Base-by-base conservation (phyloP, 179 eudicot genomes). In the Vitellaria paradoxa region DNA sequence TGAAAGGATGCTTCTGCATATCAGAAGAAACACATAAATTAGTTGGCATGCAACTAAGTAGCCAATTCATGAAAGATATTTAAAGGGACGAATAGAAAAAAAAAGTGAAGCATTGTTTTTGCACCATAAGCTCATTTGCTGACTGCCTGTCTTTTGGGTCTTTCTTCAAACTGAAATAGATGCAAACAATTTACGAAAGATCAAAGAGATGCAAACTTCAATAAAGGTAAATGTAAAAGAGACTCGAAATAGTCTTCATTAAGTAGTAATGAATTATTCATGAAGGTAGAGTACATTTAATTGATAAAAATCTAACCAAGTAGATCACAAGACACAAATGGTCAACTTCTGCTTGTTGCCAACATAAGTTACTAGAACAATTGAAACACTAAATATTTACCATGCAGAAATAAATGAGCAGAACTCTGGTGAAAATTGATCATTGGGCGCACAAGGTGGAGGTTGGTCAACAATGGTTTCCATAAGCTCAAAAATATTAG, bases 381-480 rank as follows among this genome's bases (percentile, higher is more conserved):
- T 52, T n/a, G 7, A 81, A 65, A 71, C 11, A 20, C 20, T 1
- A 30, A 65, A 8, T 9, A n/a, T 23, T 78, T 91, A 96, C 99
- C 99, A 93, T 63, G 89, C 87, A 72, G 98, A 89, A 81, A 96
- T 88, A 82, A 96, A 96, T 37, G 98, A 94, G 83, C 97, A 92
- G 83, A 96, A 94, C 87, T 96, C 93, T 0, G 90, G 88, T 77
- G 99, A 92, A 85, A 90, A 96, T 74, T 73, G 87, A 75, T 96
- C 97, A 65, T 90, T 71, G 60, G 96, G 87, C 55, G 99, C 89
- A 81, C 70, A 62, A 75, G 99, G 99, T 72, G 94, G 86, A n/a
- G 97, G 92, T 52, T 96, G 92, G 9, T 90, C 91, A 63, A 89
- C 93, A 74, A 96, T 91, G 68, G 98, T 82, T 81, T 87, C 92